Conservation (phyloP, 495 filamentous ascomycete species). For the Mycothermus thermophilus region DNA sequence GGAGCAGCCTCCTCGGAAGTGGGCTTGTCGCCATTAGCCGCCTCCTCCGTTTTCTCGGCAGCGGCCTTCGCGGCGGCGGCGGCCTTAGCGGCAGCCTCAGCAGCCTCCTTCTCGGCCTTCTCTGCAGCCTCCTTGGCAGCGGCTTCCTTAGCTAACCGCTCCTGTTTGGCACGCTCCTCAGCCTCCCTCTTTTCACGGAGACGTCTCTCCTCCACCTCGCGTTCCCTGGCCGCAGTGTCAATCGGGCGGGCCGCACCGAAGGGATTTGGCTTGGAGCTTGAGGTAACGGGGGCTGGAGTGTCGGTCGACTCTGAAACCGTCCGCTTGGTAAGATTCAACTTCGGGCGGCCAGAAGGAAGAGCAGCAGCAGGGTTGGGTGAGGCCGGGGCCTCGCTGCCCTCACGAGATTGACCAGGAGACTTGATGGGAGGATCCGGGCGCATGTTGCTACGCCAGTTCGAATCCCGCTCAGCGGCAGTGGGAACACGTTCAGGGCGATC, state of each 20-base stretch:
- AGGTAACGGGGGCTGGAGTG: slow-evolving; percentile 31
- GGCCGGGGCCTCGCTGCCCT: slow-evolving; percentile 53
- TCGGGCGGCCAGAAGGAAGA: slow-evolving; percentile 51
- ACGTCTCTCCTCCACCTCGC: slow-evolving; percentile 78
- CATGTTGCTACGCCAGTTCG: slow-evolving; percentile 77
- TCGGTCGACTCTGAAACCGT: slow-evolving; percentile 62
- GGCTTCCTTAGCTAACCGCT: slow-evolving; percentile 55
- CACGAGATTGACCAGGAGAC: slow-evolving; percentile 30
- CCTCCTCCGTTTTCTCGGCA: slow-evolving; percentile 46
- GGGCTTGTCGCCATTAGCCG: slow-evolving; percentile 17
- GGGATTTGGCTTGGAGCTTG: slow-evolving; percentile 70
- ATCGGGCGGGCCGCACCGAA: slow-evolving; percentile 87
- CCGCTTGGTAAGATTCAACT: slow-evolving; percentile 72
- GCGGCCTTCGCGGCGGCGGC: slow-evolving; percentile 45
- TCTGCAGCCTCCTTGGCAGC: slow-evolving; percentile 45
- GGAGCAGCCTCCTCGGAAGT: slow-evolving; percentile 26
- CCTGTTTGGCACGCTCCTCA: slow-evolving; percentile 73
- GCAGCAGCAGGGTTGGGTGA: slow-evolving; percentile 43
- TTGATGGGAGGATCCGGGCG: slow-evolving; percentile 48
- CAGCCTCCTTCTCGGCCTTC: slow-evolving; percentile 20
- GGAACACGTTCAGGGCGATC: slow-evolving; percentile 62
- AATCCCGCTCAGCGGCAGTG: slow-evolving; percentile 75
- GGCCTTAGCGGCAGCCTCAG: slow-evolving; percentile 63
- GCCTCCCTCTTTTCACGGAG: slow-evolving; percentile 73
- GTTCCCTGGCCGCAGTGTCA: slow-evolving; percentile 75